A percentile compares a stretch with the other conserved stretches of the same genome.
Evolutionary conservation across 1,284 basidiomycete genomes (phyloP).

Genomic region (Trametes sp.): DNA sequence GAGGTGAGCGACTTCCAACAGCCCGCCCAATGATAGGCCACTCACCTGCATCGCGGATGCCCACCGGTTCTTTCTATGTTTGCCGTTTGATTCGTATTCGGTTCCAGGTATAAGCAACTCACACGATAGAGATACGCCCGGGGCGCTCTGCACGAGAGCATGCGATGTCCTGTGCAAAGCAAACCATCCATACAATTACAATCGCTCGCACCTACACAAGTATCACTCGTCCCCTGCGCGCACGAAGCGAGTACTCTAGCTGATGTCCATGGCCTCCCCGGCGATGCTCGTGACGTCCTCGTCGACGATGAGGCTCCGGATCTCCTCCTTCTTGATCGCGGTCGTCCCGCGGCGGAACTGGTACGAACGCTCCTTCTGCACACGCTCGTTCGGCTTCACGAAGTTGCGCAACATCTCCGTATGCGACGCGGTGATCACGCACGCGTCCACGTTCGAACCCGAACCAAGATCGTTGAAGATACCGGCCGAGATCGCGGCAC

Average conservation of each 20-base stretch:
- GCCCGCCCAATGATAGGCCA: no score
- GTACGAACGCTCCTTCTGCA: slow-evolving; percentile 85
- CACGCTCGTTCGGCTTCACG: slow-evolving; percentile 91
- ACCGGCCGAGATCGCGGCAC: slow-evolving; percentile 90
- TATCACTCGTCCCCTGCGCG: not conserved
- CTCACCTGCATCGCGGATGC: no score
- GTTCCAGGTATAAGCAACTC: no score
- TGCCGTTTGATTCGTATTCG: no score
- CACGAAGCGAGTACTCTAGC: slow-evolving; percentile 24
- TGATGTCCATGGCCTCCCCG: slow-evolving; percentile 76
- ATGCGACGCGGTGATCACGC: slow-evolving; percentile 85
- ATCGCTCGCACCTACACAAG: slow-evolving; percentile 15
- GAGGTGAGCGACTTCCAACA: no score
- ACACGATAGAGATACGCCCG: not conserved
- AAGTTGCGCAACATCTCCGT: slow-evolving; percentile 93
- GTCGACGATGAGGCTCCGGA: slow-evolving; percentile 74
- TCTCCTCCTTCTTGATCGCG: slow-evolving; percentile 83
- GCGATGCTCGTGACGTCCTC: slow-evolving; percentile 68
- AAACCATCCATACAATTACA: slow-evolving; percentile 30
- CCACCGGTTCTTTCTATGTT: not conserved
- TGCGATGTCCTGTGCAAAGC: not conserved
- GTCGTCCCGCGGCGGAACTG: slow-evolving; percentile 89
- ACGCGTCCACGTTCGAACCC: slow-evolving; percentile 97
- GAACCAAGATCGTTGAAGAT: slow-evolving; percentile 99
- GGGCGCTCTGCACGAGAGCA: not conserved